Evolutionary conservation across 495 filamentous ascomycete species (phyloP).

Genomic region (Talaromyces adpressus): DNA sequence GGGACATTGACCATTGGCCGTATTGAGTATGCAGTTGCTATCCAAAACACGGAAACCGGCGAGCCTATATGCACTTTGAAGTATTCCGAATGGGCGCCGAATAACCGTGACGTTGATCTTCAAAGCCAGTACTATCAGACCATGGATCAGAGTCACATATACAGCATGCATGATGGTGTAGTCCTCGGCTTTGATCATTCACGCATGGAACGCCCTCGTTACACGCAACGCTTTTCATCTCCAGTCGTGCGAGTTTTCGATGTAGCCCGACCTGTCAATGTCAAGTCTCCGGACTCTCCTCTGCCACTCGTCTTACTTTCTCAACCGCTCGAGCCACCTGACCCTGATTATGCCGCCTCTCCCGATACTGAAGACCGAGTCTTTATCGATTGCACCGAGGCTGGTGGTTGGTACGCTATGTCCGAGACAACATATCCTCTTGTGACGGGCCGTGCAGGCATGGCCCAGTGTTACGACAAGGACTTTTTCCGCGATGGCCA

Average conservation of each 20-base stretch:
- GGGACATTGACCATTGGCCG: conserved; percentile 72
- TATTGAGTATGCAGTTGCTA: conserved; percentile 81
- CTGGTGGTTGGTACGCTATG: conserved; percentile 88
- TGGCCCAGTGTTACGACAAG: conserved; percentile 56
- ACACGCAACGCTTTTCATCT: conserved; percentile 63
- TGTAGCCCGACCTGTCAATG: conserved; percentile 62
- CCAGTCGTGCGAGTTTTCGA: conserved; percentile 92
- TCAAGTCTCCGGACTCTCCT: conserved; percentile 48
- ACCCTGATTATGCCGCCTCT: conserved; percentile 46
- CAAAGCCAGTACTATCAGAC: conserved; percentile 69
- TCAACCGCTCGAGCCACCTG: conserved; percentile 67
- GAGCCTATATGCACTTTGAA: conserved; percentile 81
- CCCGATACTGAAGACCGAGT: conserved; percentile 58
- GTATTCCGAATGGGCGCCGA: conserved; percentile 93
- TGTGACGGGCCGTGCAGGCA: conserved; percentile 60
- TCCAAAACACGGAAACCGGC: conserved; percentile 67
- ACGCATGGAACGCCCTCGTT: conserved; percentile 46
- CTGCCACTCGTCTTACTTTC: conserved; percentile 69
- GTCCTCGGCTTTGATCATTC: conserved; percentile 74
- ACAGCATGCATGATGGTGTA: conserved; percentile 78
- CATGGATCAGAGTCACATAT: conserved; percentile 84
- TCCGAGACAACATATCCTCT: conserved; percentile 81
- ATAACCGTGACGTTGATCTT: conserved; percentile 84
- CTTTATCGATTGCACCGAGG: conserved; percentile 80
- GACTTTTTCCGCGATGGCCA: conserved; percentile 45